phyloP scores from a whole-genome alignment of 768 basidiomycete genomes.

The Phylloporus scabripes region DNA sequence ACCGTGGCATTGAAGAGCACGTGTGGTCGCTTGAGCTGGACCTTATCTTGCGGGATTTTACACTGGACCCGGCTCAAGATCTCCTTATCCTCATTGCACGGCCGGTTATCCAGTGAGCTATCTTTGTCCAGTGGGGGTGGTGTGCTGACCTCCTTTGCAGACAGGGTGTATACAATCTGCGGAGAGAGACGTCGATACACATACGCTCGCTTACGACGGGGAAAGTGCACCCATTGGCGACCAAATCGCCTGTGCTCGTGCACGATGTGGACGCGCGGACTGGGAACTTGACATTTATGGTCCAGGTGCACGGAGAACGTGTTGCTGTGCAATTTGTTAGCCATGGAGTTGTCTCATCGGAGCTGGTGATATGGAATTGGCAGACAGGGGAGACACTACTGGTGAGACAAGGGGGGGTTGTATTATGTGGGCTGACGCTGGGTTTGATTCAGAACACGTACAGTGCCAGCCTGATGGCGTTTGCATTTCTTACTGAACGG shows the following conservation, averaged over 20 bases:
- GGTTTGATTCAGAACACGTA: slow-evolving; percentile 18
- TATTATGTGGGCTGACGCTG: not conserved
- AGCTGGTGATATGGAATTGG: slow-evolving; percentile 65
- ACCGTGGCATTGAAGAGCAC: slow-evolving; percentile 42
- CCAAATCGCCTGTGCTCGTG: slow-evolving; percentile 29
- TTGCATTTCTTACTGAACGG: slow-evolving; percentile 39
- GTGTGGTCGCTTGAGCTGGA: slow-evolving; percentile 40
- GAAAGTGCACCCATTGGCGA: slow-evolving; percentile 40
- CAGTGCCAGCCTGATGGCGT: slow-evolving; percentile 34
- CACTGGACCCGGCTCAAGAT: slow-evolving; percentile 63
- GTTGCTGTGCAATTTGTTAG: slow-evolving; percentile 46
- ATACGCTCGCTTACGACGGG: slow-evolving; percentile 43
- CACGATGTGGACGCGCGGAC: slow-evolving; percentile 18
- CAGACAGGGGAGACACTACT: slow-evolving; percentile 45
- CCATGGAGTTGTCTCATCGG: slow-evolving; percentile 32
- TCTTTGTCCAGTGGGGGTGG: not conserved
- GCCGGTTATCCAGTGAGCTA: slow-evolving; percentile 31
- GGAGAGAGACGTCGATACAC: slow-evolving; percentile 33
- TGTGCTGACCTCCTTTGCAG: slow-evolving; percentile 11
- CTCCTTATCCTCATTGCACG: slow-evolving; percentile 49
- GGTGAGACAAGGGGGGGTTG: slow-evolving; percentile 35
- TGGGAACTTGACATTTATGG: slow-evolving; percentile 33
- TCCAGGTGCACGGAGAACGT: slow-evolving; percentile 53
- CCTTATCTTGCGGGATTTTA: slow-evolving; percentile 48
- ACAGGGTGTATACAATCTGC: slow-evolving; percentile 5